Evolutionary conservation across 177 flowering plant species (phyloP).

Genomic region (Vitis hybrid): DNA sequence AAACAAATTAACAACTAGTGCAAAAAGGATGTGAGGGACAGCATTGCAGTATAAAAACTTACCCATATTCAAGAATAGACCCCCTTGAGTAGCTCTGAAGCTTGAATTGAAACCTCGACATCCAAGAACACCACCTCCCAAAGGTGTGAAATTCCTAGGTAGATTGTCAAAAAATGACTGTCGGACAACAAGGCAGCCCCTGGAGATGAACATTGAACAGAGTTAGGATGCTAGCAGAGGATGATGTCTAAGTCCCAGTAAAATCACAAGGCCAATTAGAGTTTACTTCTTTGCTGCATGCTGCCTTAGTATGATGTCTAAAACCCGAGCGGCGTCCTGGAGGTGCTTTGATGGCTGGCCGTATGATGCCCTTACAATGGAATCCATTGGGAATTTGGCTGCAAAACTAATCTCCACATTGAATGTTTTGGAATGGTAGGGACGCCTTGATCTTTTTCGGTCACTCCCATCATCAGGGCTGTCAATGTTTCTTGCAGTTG

Average conservation of each 20-base stretch:
- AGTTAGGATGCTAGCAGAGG: neutral
- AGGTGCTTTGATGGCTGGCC: constrained; percentile 4
- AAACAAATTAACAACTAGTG: neutral
- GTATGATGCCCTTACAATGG: neutral
- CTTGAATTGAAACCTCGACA: constrained; percentile 80
- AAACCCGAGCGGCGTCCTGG: constrained; percentile 10
- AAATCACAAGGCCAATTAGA: neutral
- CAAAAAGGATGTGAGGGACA: neutral
- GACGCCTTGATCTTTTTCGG: constrained; percentile 1
- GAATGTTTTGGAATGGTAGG: constrained; percentile 7
- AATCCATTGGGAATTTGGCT: constrained; percentile 8
- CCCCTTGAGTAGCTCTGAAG: constrained; percentile 68
- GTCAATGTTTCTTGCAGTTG: neutral
- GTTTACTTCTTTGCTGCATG: constrained; percentile 15
- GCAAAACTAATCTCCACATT: constrained; percentile 13
- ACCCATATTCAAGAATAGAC: constrained; percentile 76
- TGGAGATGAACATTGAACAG: constrained; percentile 17
- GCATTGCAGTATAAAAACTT: neutral
- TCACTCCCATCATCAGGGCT: constrained; percentile 3
- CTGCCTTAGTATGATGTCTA: constrained; percentile 13
- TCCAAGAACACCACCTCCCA: constrained; percentile 79
- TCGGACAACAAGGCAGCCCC: constrained; percentile 82
- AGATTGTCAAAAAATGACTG: constrained; percentile 77
- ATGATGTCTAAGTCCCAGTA: too few relatives aligned
- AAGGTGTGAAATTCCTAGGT: constrained; percentile 43